Conservation (phyloP, 352 stramenopile species). For the Globisporangium nunn region DNA sequence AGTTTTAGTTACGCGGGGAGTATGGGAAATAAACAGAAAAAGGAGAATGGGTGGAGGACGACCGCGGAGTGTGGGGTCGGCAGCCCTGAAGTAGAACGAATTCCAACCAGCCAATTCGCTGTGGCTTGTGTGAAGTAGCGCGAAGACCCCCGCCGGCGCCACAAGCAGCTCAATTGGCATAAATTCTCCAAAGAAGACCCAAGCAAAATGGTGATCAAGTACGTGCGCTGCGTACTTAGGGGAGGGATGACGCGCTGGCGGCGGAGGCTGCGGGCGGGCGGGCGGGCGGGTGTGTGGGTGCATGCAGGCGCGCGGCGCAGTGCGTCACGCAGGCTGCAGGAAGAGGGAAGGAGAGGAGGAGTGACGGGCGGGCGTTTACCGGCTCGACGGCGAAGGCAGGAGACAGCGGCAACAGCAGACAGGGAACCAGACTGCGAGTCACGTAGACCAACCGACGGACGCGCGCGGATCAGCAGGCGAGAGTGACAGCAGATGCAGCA, state of each 20-base stretch:
- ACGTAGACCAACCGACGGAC: too few relatives aligned
- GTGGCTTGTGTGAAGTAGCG: conserved; percentile 39
- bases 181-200: conserved; percentile 86
- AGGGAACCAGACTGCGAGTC: not conserved
- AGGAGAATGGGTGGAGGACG: not conserved
- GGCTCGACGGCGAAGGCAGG: not conserved
- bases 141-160: conserved; percentile 15
- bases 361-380: not conserved
- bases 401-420: not conserved
- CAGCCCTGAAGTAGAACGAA: conserved; percentile 40
- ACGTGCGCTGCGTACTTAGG: conserved; percentile 27
- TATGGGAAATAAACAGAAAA: not conserved
- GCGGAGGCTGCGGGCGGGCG: not conserved
- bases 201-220: conserved; percentile 90
- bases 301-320: not conserved
- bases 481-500: not conserved
- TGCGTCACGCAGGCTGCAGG: not conserved
- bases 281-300: not conserved
- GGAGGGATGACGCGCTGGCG: not conserved
- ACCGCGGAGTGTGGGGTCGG: conserved; percentile 3
- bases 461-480: too few relatives aligned
- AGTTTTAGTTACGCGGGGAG: too few relatives aligned
- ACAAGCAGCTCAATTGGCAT: conserved; percentile 60
- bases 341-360: not conserved
- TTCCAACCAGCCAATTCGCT: conserved; percentile 80